Conservation (phyloP, 192 early-diverging fungal species). For the Coemansia furcata region DNA sequence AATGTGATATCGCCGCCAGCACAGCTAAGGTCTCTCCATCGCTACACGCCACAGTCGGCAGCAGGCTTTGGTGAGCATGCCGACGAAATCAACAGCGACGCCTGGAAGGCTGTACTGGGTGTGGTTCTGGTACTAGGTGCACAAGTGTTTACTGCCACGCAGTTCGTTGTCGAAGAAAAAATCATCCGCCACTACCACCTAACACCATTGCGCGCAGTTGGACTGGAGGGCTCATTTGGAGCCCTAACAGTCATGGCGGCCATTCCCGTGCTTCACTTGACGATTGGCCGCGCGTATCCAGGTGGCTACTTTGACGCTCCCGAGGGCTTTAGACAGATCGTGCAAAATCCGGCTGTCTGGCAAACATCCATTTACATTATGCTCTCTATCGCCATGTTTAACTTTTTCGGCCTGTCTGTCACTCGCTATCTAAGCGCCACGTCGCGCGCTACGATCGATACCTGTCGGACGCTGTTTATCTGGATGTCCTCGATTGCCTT, state of each 20-base stretch:
- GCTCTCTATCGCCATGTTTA: constrained; percentile 93
- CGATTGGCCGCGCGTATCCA: constrained; percentile 62
- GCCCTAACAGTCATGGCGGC: constrained; percentile 64
- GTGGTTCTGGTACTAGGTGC: constrained; percentile 83
- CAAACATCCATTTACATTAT: constrained; percentile 74
- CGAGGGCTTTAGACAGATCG: constrained; percentile 70
- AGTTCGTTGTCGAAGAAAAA: constrained; percentile 97
- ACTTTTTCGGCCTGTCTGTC: constrained; percentile 92
- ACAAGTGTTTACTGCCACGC: constrained; percentile 88
- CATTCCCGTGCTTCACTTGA: constrained; percentile 74
- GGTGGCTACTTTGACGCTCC: constrained; percentile 83
- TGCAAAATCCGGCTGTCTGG: constrained; percentile 63
- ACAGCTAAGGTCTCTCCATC: constrained; percentile 3
- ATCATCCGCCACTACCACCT: constrained; percentile 78
- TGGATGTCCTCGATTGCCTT: constrained; percentile 89
- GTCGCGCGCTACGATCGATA: constrained; percentile 91
- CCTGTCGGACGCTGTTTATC: constrained; percentile 93
- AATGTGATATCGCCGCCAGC: constrained; percentile 54
- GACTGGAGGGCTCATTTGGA: constrained; percentile 91
- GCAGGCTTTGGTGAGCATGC: constrained; percentile 10
- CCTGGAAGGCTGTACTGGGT: constrained; percentile 67
- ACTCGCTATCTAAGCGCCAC: constrained; percentile 87
- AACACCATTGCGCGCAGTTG: constrained; percentile 86
- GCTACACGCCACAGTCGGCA: neutral
- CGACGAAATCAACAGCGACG: constrained; percentile 25